Evolutionary conservation across 768 basidiomycete species (phyloP).

Genomic region (Podaxis mareebaensis): DNA sequence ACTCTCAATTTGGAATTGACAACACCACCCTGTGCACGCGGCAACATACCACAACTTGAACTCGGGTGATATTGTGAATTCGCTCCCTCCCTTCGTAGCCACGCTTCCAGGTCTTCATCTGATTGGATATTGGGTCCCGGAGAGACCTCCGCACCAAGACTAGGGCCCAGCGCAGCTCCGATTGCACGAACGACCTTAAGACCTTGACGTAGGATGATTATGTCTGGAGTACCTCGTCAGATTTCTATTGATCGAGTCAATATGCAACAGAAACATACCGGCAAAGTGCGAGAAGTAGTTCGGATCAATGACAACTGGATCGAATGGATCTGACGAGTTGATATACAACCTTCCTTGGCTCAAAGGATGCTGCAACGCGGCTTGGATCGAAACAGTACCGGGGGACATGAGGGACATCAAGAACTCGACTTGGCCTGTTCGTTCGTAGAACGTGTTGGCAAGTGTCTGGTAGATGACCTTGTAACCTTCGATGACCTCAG

Average conservation of each 20-base stretch:
- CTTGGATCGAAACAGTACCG: constrained; percentile 50
- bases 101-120: constrained; percentile 57
- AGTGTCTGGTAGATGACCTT: constrained; percentile 51
- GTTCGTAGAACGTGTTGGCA: constrained; percentile 36
- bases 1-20: constrained; percentile 31
- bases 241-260: background rate
- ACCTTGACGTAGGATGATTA: constrained; percentile 53
- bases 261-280: constrained; percentile 28
- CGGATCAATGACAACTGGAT: constrained; percentile 63
- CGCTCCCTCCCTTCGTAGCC: constrained; percentile 38
- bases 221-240: constrained; percentile 31
- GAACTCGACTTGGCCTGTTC: constrained; percentile 57
- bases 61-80: constrained; percentile 61
- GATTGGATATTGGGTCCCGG: constrained; percentile 36
- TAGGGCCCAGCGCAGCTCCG: constrained; percentile 46
- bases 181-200: constrained; percentile 59
- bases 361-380: constrained; percentile 64
- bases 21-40: constrained; percentile 29
- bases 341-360: constrained; percentile 66
- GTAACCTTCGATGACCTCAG: constrained; percentile 53
- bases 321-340: constrained; percentile 62
- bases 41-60: constrained; percentile 33
- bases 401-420: constrained; percentile 39
- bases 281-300: constrained; percentile 60
- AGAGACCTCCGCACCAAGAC: constrained; percentile 32